Base-by-base conservation (phyloP, 805 yeast genomes). In the Metschnikowia henanensis region DNA sequence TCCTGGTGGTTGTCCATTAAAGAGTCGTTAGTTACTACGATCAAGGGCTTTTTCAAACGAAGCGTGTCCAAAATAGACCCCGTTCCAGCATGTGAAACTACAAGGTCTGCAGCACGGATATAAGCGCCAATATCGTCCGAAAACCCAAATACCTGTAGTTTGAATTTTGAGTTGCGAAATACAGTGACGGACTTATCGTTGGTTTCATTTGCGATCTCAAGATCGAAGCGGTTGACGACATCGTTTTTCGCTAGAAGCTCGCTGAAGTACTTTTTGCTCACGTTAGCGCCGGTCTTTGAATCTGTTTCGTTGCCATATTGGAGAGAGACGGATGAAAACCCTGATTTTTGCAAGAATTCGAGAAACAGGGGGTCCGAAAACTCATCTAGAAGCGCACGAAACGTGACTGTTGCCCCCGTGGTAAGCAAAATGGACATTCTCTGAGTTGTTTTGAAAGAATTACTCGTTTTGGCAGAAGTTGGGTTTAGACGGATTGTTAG, bases 361-460 rank as follows among this genome's bases (percentile, higher is more conserved):
- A 78, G 49, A 28, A 82, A 75, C 2, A 53, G 41, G 0, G 49
- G 41, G 6, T 59, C 44, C 6, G 81, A 50, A 0, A 79, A 62
- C 7, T 70, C 59, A n/a, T 61, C 61, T 1, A 92, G 62, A 13
- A 92, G 74, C 15, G 58, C 65, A 9, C 74, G 72, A 59, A 92
- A 92, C 0, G 95, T 84, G 17, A 86, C 91, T 0, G 97, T 91
- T 2, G 97, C 97, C 0, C 98, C 98, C 3, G 95, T 85, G 0
- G 95, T 84, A 5, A 91, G 83, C 26, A 91, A 66, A 13, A 68
- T 49, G 22, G 45, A 40, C 46, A 37, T 42, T 5, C 25, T 25
- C n/a, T n/a, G 35, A 22, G 9, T 22, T 22, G 25, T 7, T 22
- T n/a, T n/a, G n/a, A n/a, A n/a, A n/a, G n/a, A n/a, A n/a, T n/a